Evolutionary conservation across 1,139 yeast genomes (phyloP).

Genomic region (Suhomyces kunorum): DNA sequence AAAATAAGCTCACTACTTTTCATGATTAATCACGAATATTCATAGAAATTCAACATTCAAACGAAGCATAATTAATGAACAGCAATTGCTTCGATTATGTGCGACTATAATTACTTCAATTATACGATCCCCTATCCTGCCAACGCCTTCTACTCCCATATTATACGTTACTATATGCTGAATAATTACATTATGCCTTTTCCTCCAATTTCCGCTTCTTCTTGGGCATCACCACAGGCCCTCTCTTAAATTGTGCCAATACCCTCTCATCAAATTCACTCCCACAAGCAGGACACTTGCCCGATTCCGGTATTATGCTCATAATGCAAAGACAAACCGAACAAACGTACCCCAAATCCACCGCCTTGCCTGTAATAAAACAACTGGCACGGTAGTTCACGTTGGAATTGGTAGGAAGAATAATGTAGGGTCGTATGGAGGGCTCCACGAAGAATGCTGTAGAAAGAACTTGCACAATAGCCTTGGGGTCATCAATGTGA

Average conservation of each 20-base stretch:
- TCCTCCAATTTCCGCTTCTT: constrained; percentile 35
- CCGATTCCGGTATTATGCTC: constrained; percentile 62
- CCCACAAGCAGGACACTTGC: constrained; percentile 58
- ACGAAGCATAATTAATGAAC: not conserved
- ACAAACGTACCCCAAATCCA: constrained; percentile 93
- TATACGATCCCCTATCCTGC: not conserved
- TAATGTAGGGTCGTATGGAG: constrained; percentile 66
- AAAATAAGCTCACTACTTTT: too few species aligned
- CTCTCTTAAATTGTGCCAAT: constrained; percentile 43
- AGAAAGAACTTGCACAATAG: constrained; percentile 64
- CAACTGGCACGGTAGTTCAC: constrained; percentile 96
- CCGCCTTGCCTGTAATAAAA: constrained; percentile 82
- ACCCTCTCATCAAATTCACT: constrained; percentile 53
- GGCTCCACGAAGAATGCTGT: constrained; percentile 86
- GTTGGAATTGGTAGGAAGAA: constrained; percentile 80
- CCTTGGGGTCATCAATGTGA: constrained; percentile 70
- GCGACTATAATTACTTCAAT: not conserved
- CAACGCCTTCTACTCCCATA: not conserved
- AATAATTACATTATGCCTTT: not conserved
- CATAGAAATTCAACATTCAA: too few species aligned
- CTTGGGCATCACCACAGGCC: constrained; percentile 52
- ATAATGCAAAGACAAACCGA: constrained; percentile 86
- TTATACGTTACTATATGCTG: not conserved
- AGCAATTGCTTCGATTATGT: not conserved
- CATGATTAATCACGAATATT: too few species aligned